Base-by-base conservation (phyloP, 345 rosid species). In the Brassica nigra region DNA sequence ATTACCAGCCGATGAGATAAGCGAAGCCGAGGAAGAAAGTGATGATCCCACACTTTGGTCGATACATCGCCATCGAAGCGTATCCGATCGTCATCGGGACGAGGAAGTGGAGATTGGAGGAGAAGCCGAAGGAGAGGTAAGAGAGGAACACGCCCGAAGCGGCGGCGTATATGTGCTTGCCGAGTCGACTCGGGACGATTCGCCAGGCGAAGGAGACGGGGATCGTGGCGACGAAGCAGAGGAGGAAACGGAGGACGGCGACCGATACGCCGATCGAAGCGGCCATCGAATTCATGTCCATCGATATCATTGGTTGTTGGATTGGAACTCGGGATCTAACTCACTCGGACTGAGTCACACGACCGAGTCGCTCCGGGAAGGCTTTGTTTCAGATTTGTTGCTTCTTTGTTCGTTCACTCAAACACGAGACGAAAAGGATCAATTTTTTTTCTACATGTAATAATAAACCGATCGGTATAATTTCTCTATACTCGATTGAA, bases 21-120 rank as follows among this genome's bases (percentile, higher is more conserved):
- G 88, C 94, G 58, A 95, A 91, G 9, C 95, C 94, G 23, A 87
- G 54, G 71, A 90, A 78, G 83, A 91, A 95, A 14, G 97, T 87
- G 71, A 93, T 33, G 80, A 89, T 71, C 66, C 98, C 99, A 39
- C 92, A 91, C 62, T 86, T 83, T 23, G 93, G 42, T 49, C 98
- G 89, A 68, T 66, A 89, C 14, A 93, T 67, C 78, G 83, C 79
- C 98, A 95, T 95, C 4, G 98, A 87, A 33, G 87, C 83, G 75
- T 95, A 95, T 5, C 95, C 97, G 68, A 88, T 52, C 73, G 80
- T 65, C 97, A 93, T 95, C 67, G 97, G 95, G 29, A 91, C 91
- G 81, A 93, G 85, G 75, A 95, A 95, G 65, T 90, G 99, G 66
- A 95, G 96, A 75, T 90, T 95, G 2, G 99, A 93, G 71, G 97